Evolutionary conservation across 164 flowering plant genomes (phyloP).

Genomic region (Aristolochia contorta): DNA sequence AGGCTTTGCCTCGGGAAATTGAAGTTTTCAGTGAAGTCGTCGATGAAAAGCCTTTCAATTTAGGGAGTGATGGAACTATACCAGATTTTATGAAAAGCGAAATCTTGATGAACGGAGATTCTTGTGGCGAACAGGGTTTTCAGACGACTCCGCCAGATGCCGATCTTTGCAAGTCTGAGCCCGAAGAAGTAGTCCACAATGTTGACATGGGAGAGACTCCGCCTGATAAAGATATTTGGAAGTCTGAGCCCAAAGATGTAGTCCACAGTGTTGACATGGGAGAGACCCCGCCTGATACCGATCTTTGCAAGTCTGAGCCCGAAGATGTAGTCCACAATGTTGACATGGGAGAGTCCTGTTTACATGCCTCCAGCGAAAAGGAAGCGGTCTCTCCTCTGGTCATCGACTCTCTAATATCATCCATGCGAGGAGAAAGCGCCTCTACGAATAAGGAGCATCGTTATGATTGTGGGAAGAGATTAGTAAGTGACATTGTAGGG

Average conservation of each 20-base stretch:
- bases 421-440: too few species aligned
- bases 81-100: too few species aligned
- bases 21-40: background rate
- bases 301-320: slow-evolving; percentile 6
- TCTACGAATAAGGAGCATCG: too few species aligned
- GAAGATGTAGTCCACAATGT: background rate
- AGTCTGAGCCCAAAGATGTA: slow-evolving; percentile 1
- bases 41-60: background rate
- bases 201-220: slow-evolving; percentile 14
- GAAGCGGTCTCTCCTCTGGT: too few species aligned
- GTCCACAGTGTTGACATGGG: too few species aligned
- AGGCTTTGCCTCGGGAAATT: background rate
- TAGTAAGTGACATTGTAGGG: too few species aligned
- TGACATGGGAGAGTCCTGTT: too few species aligned
- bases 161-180: slow-evolving; percentile 8
- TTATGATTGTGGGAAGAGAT: too few species aligned
- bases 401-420: too few species aligned
- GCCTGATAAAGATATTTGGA: slow-evolving; percentile 19
- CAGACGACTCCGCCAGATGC: slow-evolving; percentile 31
- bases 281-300: slow-evolving; percentile 31
- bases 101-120: too few species aligned
- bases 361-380: too few species aligned
- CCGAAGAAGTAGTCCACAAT: background rate
- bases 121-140: slow-evolving; percentile 10
- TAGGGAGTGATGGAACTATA: too few species aligned